These are phyloP conservation scores for Otatea glauca DNA, from an alignment of 176 grass and related monocot genomes.

Conservation along the genomic window DNA sequence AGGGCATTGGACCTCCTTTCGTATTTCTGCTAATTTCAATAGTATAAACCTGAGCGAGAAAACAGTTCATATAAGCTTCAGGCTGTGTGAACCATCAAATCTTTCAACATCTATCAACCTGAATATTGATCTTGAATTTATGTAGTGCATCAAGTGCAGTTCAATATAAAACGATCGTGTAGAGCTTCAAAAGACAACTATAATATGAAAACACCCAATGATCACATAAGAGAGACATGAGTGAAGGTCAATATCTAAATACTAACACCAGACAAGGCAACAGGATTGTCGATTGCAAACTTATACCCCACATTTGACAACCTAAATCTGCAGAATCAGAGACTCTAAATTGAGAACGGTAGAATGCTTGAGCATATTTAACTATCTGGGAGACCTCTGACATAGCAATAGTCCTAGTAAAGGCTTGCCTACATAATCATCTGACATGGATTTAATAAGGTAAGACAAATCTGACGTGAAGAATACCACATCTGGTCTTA, in stretches of 20 bases:
- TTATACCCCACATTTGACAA: neutral
- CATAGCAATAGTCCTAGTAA: neutral
- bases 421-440: neutral
- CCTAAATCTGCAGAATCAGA: neutral
- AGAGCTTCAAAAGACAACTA: neutral
- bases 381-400: neutral
- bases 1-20: constrained; percentile 74
- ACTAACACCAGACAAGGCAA: neutral
- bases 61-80: constrained; percentile 43
- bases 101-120: constrained; percentile 7
- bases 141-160: neutral
- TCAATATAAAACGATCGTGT: neutral
- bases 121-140: neutral
- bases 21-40: constrained; percentile 67
- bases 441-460: constrained; percentile 3
- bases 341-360: neutral
- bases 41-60: constrained; percentile 57
- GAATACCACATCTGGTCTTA: neutral
- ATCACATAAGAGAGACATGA: neutral
- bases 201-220: neutral
- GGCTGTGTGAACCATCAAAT: constrained; percentile 26
- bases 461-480: neutral
- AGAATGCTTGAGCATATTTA: constrained; percentile 5
- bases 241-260: neutral
- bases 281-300: neutral